Base-by-base conservation (phyloP, 2,329 filamentous ascomycete species). In the Colletotrichum spaethianum region DNA sequence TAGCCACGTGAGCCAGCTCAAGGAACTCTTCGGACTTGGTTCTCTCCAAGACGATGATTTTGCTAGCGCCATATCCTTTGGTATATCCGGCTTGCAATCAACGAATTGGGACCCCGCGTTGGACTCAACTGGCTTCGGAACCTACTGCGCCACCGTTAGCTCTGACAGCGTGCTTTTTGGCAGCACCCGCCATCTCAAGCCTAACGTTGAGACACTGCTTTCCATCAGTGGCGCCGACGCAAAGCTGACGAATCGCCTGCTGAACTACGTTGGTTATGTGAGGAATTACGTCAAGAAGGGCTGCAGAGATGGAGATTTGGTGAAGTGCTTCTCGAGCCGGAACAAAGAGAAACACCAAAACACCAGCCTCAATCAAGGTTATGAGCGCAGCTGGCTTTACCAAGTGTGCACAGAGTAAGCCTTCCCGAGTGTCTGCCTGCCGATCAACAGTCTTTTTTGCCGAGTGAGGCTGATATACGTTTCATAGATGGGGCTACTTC, bases 401-500 rank as follows among this genome's bases (percentile, higher is more conserved):
- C 88, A 90, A 73, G 86, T 85, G 48, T 90, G 88, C 81, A 89
- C 86, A 7, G 84, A 90, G 82, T 87, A 78, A 78, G 84, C 79
- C 7, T 23, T 16, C 20, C 44, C 11, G 26, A 57, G 4, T n/a
- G 11, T 23, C 20, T 7, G n/a, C n/a, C 8, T 40, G 9, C n/a
- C 11, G 20, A 44, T 31, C 42, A 4, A 40, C n/a, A n/a, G n/a
- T n/a, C n/a, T n/a, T n/a, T n/a, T 1, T 33, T 18, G 44, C 9
- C 20, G 18, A 3, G 9, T 12, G 4, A n/a, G 14, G 48, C 75
- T 76, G 65, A 77, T 63, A 61, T 26, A 14, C 5, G 75, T 59
- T 69, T 71, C 23, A 57, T 18, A 88, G 90, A 86, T 96, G 93
- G 93, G 94, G 94, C 12, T 96, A 90, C 81, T 89, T 95, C 61